Evolutionary conservation across 768 basidiomycete species (phyloP), one percentile per base, ranked within the genome.

Genomic region (Fomitopsis serialis): DNA sequence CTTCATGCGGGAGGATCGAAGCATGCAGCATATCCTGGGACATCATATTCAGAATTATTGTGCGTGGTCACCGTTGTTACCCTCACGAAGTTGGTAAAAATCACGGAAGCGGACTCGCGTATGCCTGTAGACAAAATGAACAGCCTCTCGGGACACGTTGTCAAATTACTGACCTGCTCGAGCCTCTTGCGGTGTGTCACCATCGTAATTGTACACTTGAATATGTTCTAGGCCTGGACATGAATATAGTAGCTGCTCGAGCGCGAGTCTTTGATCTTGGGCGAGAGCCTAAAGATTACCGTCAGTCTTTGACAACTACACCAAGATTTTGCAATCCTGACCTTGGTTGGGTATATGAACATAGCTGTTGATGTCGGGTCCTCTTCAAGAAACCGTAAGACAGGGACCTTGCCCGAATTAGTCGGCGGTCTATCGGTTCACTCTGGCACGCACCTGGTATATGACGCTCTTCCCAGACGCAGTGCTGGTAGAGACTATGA

Each of bases 11-110:
- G 1, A 95, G 71, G 52, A 96, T 87, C 0, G 89, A 87, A 21
- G 85, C 82, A 62, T 95, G 92, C 7, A 96, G 73, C 74, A 83
- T 94, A 59, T 94, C 92, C 89, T 91, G 54, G 21, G 29, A 32
- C 29, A 32, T 15, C 9, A 3, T 21, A 45, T 13, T 13, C 7
- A 45, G 9, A 8, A 19, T 3, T 8, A 45, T 45, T 19, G 44
- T 25, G 24, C 19, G n/a, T 13, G 10, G n/a, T 15, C 3, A 45
- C 24, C 19, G 9, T 43, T 37, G n/a, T n/a, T n/a, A n/a, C n/a
- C n/a, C 79, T n/a, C 60, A 88, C 89, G 60, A 93, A 92, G 63
- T 96, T 96, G 4, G 92, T 93, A 62, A 95, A 88, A 48, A 96
- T 87, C 22, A 92, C 80, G 0, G 88, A 89, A 0, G 85, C 84